Conservation (phyloP, 768 basidiomycete genomes). For the Boletellus ananas region DNA sequence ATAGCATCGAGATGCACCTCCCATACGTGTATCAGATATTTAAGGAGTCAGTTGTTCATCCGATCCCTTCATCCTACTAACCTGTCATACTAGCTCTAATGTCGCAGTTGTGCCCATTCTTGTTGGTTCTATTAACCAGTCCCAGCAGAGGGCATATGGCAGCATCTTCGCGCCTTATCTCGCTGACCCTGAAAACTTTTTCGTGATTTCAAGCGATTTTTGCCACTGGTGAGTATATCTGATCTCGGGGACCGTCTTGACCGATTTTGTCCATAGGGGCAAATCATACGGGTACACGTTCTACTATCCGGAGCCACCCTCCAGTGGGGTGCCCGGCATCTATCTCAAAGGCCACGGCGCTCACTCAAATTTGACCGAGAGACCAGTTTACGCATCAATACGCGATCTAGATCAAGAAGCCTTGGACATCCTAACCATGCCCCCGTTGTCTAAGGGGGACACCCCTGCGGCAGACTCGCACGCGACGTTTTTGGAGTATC, state of each 20-base stretch:
- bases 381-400: slow-evolving; percentile 84
- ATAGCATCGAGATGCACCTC: slow-evolving; percentile 97
- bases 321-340: slow-evolving; percentile 42
- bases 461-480: slow-evolving; percentile 55
- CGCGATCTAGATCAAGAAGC: slow-evolving; percentile 81
- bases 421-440: slow-evolving; percentile 65
- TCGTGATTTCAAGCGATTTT: slow-evolving; percentile 93
- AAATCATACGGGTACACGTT: slow-evolving; percentile 81
- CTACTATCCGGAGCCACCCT: slow-evolving; percentile 69
- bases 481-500: slow-evolving; percentile 59
- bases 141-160: slow-evolving; percentile 62
- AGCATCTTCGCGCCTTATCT: slow-evolving; percentile 77
- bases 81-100: slow-evolving; percentile 46
- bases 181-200: slow-evolving; percentile 72
- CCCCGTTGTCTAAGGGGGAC: slow-evolving; percentile 40
- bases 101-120: slow-evolving; percentile 87
- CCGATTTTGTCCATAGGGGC: slow-evolving; percentile 51
- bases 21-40: slow-evolving; percentile 87
- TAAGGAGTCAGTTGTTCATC: slow-evolving; percentile 51
- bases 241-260: neutral
- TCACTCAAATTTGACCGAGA: slow-evolving; percentile 37
- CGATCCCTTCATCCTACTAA: slow-evolving; percentile 3
- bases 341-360: slow-evolving; percentile 45
- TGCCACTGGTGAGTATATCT: slow-evolving; percentile 79
- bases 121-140: slow-evolving; percentile 70